phyloP scores from a whole-genome alignment of 805 yeast species.

The Cyberlindnera sargentensis region DNA sequence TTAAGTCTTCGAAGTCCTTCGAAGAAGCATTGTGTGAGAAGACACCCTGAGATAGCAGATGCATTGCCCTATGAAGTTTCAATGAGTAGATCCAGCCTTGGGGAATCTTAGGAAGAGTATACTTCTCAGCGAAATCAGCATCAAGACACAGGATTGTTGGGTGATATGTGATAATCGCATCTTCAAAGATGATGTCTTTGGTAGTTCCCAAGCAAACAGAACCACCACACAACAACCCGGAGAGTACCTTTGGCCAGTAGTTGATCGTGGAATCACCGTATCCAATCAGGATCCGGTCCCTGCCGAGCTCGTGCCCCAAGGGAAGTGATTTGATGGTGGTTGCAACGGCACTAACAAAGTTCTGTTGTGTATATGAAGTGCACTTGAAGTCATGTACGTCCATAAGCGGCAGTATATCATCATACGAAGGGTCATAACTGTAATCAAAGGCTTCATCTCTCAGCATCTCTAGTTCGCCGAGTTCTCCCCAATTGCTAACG shows the following conservation, averaged over 20 bases:
- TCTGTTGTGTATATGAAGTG: slow-evolving; percentile 40
- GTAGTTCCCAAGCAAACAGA: slow-evolving; percentile 22
- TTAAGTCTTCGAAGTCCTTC: slow-evolving; percentile 28
- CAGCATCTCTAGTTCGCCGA: slow-evolving; percentile 8
- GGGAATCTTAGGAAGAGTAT: slow-evolving; percentile 3
- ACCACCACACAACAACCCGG: slow-evolving; percentile 29
- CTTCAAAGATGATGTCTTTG: background rate
- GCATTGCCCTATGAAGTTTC: slow-evolving; percentile 19
- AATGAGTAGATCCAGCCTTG: slow-evolving; percentile 3
- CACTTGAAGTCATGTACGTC: slow-evolving; percentile 26
- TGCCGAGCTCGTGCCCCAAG: slow-evolving; percentile 28
- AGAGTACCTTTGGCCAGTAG: slow-evolving; percentile 35
- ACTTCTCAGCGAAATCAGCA: slow-evolving; percentile 1
- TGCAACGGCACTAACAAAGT: slow-evolving; percentile 47
- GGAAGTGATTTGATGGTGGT: slow-evolving; percentile 35
- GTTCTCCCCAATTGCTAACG: slow-evolving; percentile 23
- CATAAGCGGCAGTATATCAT: slow-evolving; percentile 27
- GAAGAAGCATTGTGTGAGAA: slow-evolving; percentile 20
- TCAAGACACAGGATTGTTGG: slow-evolving; percentile 13
- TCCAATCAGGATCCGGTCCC: slow-evolving; percentile 27
- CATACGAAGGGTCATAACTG: slow-evolving; percentile 24
- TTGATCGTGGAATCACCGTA: slow-evolving; percentile 27
- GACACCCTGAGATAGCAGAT: slow-evolving; percentile 15
- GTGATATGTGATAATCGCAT: slow-evolving; percentile 3
- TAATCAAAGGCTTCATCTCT: slow-evolving; percentile 15